Conservation (phyloP, 139 green algal genomes). For the Asterochloris erici region DNA sequence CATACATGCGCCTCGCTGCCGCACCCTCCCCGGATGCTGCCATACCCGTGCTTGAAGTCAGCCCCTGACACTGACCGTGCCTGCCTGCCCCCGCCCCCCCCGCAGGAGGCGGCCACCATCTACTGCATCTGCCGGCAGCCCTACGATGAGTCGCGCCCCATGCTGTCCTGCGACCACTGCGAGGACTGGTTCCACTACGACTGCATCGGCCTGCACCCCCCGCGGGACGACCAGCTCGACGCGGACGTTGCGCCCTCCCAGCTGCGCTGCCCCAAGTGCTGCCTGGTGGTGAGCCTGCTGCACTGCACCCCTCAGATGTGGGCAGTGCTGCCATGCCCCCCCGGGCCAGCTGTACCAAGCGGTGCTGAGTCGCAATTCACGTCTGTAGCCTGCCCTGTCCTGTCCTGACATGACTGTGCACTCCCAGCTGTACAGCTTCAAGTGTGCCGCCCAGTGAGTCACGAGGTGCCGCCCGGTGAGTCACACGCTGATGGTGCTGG, state of each 20-base stretch:
- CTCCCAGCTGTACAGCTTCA: no score
- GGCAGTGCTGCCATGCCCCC: neutral
- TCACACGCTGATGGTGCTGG: no score
- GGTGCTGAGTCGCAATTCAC: no score
- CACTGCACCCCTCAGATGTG: neutral
- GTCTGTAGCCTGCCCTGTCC: no score
- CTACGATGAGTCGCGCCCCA: constrained; percentile 54
- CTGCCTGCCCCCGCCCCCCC: neutral
- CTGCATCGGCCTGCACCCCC: constrained; percentile 55
- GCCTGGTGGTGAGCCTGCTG: constrained; percentile 28
- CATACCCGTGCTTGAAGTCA: no score
- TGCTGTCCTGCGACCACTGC: constrained; percentile 71
- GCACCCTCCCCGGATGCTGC: neutral
- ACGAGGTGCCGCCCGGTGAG: no score
- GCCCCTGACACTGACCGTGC: no score
- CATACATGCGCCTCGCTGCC: neutral
- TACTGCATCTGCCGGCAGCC: constrained; percentile 69
- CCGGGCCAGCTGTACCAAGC: neutral
- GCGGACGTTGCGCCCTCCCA: constrained; percentile 31
- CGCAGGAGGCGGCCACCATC: constrained; percentile 35
- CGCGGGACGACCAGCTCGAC: constrained; percentile 31
- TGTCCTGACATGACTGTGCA: no score
- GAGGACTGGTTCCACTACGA: constrained; percentile 67
- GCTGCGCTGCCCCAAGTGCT: constrained; percentile 55
- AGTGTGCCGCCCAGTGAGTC: no score